Base-by-base conservation (phyloP, 371 early-diverging fungal genomes). In the Choanephora cucurbitarum region DNA sequence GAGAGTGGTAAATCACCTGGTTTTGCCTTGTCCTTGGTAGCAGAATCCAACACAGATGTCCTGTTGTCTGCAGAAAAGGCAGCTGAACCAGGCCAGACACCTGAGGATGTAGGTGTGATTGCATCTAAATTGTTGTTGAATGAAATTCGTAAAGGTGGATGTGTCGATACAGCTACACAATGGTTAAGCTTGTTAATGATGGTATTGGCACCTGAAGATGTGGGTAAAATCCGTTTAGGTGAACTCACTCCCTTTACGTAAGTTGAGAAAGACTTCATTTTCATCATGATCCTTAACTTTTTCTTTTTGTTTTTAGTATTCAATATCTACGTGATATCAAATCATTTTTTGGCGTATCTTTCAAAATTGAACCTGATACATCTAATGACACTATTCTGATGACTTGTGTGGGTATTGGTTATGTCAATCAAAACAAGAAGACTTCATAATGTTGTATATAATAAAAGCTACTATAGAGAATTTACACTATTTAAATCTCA, bases 1-100 rank as follows among this genome's bases (percentile, higher is more conserved):
- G 97, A 98, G 56, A 87, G 94, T 43, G 99, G 99, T 31, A 70
- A 85, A 55, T 93, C 93, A 10, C 96, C 98, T 10, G 98, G 97
- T 10, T 98, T 94, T 67, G 95, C 91, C 0, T 71, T 95, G 44
- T 86, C 90, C 13, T 69, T 98, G 46, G 95, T 97, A 8, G 97
- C 96, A 5, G 97, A 97, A 72, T 85, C 92, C 4, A 94, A 91
- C 0, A 91, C 93, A 4, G 91, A 90, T 1, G 90, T 77, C 3
- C 72, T 94, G 41, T 67, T 92, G 48, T 88, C 92, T 5, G 90
- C 95, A 34, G 98, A 98, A 67, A 74, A 84, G 47, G 87, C 86
- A 11, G 90, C 90, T 13, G 81, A 83, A n/a, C 62, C 86, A 0
- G 90, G 89, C 3, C 84, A 87, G 46, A 79, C 91, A 40, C 96